Base-by-base conservation (phyloP, 192 early-diverging fungal genomes). In the Spinellus fusiger region DNA sequence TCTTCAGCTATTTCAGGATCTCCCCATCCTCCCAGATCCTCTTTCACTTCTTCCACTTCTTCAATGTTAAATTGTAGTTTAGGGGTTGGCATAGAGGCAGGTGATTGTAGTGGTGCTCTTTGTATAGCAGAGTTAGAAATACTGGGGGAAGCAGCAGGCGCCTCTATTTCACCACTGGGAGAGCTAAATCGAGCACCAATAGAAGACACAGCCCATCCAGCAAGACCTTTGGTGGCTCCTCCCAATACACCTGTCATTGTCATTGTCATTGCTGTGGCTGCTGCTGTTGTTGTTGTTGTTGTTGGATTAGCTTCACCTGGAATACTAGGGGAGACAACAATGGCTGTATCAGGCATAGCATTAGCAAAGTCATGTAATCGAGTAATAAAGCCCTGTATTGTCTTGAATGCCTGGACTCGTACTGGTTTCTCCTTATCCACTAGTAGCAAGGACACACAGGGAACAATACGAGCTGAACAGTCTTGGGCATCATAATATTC, bases 141-240 rank as follows among this genome's bases (percentile, higher is more conserved):
- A 25, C 49, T 51, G 7, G 18, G 6, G 18, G 22, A 4, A 6
- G 49, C 7, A 3, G 40, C 15, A 44, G 40, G 40, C 13, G 40
- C 13, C 13, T 60, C 54, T 27, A 74, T 71, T 37, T 74, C 73
- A 13, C 68, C 71, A 56, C n/a, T 46, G 5, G 72, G 56, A 20
- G 69, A 58, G 29, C 51, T 60, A 49, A 77, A 61, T 57, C 74
- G 73, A 23, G 25, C 33, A 44, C 40, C 40, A 18, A 91, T 70
- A 10, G 89, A 91, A 4, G 90, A 89, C 4, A 93, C 86, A 0
- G 94, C 94, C 94, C 94, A 94, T 5, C 87, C 89, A 44, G 87
- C 84, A 89, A 92, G 93, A 26, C 86, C 85, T 54, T 88, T 86
- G 2, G 82, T 73, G 15, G 72, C 72, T 25, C 65, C 75, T 4